Evolutionary conservation across 2,329 filamentous ascomycete genomes (phyloP).

Genomic region (Nakataea oryzae): DNA sequence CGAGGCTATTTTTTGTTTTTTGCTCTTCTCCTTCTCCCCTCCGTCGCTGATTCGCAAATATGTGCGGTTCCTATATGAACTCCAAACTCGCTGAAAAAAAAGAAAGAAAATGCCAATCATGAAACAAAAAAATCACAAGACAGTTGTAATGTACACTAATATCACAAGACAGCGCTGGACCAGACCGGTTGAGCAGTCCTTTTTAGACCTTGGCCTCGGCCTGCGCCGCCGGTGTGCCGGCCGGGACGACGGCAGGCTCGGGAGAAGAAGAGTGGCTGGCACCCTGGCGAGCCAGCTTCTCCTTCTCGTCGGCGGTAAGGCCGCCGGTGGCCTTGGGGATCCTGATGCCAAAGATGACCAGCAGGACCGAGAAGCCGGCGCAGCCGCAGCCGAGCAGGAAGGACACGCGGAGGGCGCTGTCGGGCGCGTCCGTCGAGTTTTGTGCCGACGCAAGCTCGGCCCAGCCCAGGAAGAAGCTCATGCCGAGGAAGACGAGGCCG

Average conservation of each 20-base stretch:
- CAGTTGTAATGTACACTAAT: neutral
- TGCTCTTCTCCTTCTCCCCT: no score
- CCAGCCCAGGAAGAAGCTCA: conserved; percentile 52
- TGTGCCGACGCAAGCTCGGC: conserved; percentile 40
- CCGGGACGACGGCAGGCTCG: neutral
- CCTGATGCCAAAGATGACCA: conserved; percentile 37
- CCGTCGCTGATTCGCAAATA: neutral
- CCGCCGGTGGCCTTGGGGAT: conserved; percentile 44
- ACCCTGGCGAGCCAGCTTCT: neutral
- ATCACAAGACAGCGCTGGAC: neutral
- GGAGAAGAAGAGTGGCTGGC: no score
- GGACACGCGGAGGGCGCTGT: neutral
- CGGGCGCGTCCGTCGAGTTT: neutral
- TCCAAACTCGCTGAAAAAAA: no score
- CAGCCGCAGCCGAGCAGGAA: conserved; percentile 1
- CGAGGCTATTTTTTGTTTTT: neutral
- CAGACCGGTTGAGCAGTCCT: no score
- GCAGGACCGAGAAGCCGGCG: conserved; percentile 5
- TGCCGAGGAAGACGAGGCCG: conserved; percentile 49
- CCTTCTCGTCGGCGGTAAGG: conserved; percentile 44
- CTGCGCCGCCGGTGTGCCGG: no score
- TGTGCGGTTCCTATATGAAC: no score
- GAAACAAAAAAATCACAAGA: neutral
- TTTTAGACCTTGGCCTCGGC: neutral
- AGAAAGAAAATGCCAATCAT: no score